A percentile compares a stretch with the other conserved stretches of the same genome.
These are phyloP conservation scores for Seminavis robusta DNA, from an alignment of 108 stramenopile genomes.

Conservation along the genomic window DNA sequence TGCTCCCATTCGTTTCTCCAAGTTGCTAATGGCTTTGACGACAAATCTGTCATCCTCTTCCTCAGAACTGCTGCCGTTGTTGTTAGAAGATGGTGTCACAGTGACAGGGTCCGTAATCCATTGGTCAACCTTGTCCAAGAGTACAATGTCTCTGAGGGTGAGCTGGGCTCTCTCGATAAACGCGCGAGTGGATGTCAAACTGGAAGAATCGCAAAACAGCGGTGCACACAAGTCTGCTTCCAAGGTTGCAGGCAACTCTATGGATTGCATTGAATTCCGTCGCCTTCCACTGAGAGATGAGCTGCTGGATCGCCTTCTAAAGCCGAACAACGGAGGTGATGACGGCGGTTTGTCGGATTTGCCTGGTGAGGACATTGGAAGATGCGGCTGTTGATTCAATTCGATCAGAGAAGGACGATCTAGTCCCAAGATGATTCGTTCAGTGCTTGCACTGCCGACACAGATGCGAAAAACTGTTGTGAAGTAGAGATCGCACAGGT, in stretches of 20 bases:
- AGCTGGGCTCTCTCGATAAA: conserved; percentile 49
- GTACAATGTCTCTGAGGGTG: conserved; percentile 56
- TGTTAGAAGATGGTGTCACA: conserved; percentile 5
- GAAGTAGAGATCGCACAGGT: conserved; percentile 70
- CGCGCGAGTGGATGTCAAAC: conserved; percentile 20
- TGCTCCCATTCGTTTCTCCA: conserved; percentile 54
- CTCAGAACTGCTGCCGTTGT: conserved; percentile 2
- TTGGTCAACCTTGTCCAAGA: conserved; percentile 62
- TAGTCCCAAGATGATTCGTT: conserved; percentile 56
- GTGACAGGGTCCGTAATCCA: conserved; percentile 23
- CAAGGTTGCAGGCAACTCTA: conserved; percentile 24
- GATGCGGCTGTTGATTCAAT: neutral
- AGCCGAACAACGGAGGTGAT: conserved; percentile 12
- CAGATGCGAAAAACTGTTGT: conserved; percentile 81
- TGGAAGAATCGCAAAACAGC: conserved; percentile 26
- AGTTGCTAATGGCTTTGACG: conserved; percentile 18
- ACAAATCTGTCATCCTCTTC: conserved; percentile 18
- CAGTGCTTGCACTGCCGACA: conserved; percentile 45
- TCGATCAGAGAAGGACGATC: neutral
- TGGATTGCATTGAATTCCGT: neutral
- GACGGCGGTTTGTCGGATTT: neutral
- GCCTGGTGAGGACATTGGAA: neutral
- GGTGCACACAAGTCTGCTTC: conserved; percentile 77
- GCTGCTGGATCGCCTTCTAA: conserved; percentile 5
- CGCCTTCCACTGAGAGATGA: neutral